Percentiles rank a stretch among this genome's conserved stretches.
Evolutionary conservation across 768 basidiomycete species (phyloP).

Genomic region (Auricularia heimuer): DNA sequence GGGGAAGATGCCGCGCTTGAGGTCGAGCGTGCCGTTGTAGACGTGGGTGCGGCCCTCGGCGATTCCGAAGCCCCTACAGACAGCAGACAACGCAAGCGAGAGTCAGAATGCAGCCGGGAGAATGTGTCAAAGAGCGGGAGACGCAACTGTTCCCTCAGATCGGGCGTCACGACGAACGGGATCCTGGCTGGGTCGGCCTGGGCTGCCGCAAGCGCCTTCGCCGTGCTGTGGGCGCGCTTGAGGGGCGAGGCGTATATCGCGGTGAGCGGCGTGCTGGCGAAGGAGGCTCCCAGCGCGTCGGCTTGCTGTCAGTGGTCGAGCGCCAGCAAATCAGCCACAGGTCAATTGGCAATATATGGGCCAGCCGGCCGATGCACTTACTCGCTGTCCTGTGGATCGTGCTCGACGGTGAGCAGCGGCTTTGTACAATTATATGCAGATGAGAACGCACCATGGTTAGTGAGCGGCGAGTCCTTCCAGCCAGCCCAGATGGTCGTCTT

Average conservation of each 20-base stretch:
- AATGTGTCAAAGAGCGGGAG: background rate
- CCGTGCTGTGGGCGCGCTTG: slow-evolving; percentile 53
- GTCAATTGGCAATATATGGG: background rate
- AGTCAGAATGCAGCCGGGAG: background rate
- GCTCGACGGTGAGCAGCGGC: background rate
- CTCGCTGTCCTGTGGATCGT: slow-evolving; percentile 40
- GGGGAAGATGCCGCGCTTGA: slow-evolving; percentile 41
- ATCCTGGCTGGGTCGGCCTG: slow-evolving; percentile 37
- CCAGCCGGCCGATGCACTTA: slow-evolving; percentile 17
- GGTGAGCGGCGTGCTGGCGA: slow-evolving; percentile 37
- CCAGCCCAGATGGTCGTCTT: slow-evolving; percentile 60
- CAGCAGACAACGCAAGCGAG: no score
- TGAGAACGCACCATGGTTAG: slow-evolving; percentile 52
- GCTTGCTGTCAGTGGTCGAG: slow-evolving; percentile 43
- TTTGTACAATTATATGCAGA: no score
- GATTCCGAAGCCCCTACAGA: slow-evolving; percentile 37
- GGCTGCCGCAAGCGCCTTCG: slow-evolving; percentile 40
- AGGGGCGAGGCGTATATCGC: slow-evolving; percentile 60
- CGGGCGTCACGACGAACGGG: slow-evolving; percentile 35
- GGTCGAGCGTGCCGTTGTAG: slow-evolving; percentile 21
- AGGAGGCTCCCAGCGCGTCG: slow-evolving; percentile 45
- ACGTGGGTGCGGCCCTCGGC: slow-evolving; percentile 56
- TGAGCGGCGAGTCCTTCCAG: slow-evolving; percentile 61
- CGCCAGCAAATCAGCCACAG: slow-evolving; percentile 15
- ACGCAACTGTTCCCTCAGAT: slow-evolving; percentile 51